These are phyloP conservation scores for Nymphaea thermarum DNA, from an alignment of 164 flowering plant genomes.

Conservation along the genomic window DNA sequence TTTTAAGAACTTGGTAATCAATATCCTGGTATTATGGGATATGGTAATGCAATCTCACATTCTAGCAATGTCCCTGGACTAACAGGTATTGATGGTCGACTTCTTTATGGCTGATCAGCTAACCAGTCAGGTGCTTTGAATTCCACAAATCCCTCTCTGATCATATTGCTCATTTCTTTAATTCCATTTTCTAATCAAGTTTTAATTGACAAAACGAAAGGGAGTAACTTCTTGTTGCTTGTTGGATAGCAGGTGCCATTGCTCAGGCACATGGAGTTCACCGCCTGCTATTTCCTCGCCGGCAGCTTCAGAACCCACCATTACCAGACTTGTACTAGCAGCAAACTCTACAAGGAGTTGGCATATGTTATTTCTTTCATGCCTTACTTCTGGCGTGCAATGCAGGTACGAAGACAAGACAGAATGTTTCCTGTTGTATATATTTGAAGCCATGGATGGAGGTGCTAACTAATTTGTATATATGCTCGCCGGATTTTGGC, in stretches of 20 bases:
- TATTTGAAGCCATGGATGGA: too few species aligned
- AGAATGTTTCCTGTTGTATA: too few species aligned
- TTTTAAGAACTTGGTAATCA: not conserved
- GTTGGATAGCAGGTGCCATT: constrained; percentile 52
- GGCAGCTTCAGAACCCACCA: constrained; percentile 56
- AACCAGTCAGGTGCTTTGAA: constrained; percentile 75
- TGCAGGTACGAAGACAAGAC: constrained; percentile 53
- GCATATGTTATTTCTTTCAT: constrained; percentile 83
- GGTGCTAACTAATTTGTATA: too few species aligned
- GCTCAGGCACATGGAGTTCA: constrained; percentile 84
- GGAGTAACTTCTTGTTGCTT: not conserved
- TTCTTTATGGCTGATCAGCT: constrained; percentile 99
- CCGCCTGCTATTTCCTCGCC: constrained; percentile 77
- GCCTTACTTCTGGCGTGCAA: constrained; percentile 96
- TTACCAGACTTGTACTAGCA: constrained; percentile 49
- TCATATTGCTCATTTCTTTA: too few species aligned
- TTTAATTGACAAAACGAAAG: not conserved
- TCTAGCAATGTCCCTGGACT: not conserved
- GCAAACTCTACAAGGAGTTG: constrained; percentile 64
- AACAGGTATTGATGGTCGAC: constrained; percentile 89
- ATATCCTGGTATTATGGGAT: not conserved
- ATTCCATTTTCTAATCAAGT: too few species aligned
- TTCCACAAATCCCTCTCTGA: too few species aligned
- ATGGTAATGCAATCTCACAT: too few species aligned
- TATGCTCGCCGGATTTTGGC: too few species aligned